phyloP scores from a whole-genome alignment of 768 basidiomycete genomes.

The Boletus fagicola region DNA sequence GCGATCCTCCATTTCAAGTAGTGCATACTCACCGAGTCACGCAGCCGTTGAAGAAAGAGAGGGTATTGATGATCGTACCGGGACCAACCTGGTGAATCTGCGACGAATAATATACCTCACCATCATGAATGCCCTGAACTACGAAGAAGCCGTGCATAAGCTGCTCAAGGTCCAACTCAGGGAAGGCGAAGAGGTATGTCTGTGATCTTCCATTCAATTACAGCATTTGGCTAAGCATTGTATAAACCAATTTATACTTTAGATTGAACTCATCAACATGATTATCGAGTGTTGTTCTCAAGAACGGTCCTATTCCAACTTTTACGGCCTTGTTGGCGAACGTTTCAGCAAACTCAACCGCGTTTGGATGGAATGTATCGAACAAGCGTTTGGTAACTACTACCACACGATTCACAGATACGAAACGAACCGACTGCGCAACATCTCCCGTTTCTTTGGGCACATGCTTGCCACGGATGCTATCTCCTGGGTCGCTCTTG shows the following conservation, averaged over 20 bases:
- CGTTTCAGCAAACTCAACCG: slow-evolving; percentile 96
- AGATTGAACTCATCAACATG: slow-evolving; percentile 98
- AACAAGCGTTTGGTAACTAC: slow-evolving; percentile 84
- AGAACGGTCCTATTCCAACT: slow-evolving; percentile 96
- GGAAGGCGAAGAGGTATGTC: slow-evolving; percentile 88
- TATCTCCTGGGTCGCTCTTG: slow-evolving; percentile 84
- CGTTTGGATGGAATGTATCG: slow-evolving; percentile 88
- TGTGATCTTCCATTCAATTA: neutral
- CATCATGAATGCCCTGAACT: slow-evolving; percentile 98
- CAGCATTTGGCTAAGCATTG: neutral
- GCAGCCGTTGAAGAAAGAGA: slow-evolving; percentile 73
- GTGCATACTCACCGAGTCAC: slow-evolving; percentile 25
- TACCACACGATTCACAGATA: slow-evolving; percentile 98
- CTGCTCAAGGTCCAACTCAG: slow-evolving; percentile 87
- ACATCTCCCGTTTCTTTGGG: slow-evolving; percentile 96
- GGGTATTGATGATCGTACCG: slow-evolving; percentile 92
- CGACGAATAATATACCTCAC: slow-evolving; percentile 94
- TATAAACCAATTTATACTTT: neutral
- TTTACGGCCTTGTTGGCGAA: slow-evolving; percentile 95
- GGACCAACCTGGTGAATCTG: slow-evolving; percentile 93
- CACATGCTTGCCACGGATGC: slow-evolving; percentile 85
- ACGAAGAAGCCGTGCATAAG: slow-evolving; percentile 99
- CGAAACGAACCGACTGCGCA: slow-evolving; percentile 96
- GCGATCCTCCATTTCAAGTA: slow-evolving; percentile 8
- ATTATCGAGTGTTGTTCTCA: slow-evolving; percentile 99